These are phyloP conservation scores for Eucalyptus regnans DNA, from an alignment of 345 rosid species.

Conservation along the genomic window DNA sequence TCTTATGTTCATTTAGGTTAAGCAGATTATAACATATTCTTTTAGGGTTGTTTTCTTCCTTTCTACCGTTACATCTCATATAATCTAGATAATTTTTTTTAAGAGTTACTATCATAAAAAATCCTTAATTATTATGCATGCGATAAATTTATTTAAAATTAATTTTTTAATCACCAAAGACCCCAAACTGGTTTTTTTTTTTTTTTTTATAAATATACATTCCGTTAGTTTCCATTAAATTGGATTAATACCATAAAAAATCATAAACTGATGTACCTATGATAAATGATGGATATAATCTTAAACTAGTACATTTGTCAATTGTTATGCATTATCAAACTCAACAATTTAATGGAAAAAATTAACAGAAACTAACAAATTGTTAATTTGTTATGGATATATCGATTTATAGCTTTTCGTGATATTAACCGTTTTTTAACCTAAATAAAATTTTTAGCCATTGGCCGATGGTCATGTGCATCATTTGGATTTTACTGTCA, in stretches of 20 bases:
- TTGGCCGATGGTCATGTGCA: accelerated
- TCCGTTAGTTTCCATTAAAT: accelerated
- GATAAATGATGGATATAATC: no score
- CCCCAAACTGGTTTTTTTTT: accelerated
- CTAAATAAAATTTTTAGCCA: not conserved
- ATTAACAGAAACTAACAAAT: accelerated
- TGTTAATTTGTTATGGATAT: no score
- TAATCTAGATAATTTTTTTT: not conserved
- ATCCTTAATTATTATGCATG: accelerated
- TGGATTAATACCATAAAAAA: no score
- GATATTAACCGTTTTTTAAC: not conserved
- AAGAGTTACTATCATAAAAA: no score
- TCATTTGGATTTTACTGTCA: not conserved
- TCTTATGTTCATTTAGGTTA: not conserved
- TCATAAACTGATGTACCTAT: no score
- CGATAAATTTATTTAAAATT: no score
- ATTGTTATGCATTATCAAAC: accelerated
- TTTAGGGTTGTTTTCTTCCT: not conserved
- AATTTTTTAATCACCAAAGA: no score
- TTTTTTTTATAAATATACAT: no score
- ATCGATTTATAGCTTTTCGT: accelerated
- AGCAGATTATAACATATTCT: not conserved
- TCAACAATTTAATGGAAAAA: no score
- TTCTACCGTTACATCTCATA: not conserved
- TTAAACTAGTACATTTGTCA: no score